Percentiles rank a stretch among this genome's conserved stretches.
phyloP scores from a whole-genome alignment of 495 filamentous ascomycete species.

The Xylaria palmicola region DNA sequence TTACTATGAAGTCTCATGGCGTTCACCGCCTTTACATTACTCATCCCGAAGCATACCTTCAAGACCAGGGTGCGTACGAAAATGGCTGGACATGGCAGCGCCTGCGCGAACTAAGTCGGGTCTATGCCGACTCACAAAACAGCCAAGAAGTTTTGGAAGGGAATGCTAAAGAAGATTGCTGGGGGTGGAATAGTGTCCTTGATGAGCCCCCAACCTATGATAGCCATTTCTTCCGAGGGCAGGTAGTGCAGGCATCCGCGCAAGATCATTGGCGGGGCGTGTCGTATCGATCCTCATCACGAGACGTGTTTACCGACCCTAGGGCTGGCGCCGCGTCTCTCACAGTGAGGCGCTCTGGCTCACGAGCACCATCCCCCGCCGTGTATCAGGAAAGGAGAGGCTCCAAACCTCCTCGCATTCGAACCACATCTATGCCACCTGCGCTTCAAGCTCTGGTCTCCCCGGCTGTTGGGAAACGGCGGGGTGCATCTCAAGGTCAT shows the following conservation, averaged over 20 bases:
- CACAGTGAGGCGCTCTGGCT: constrained; percentile 33
- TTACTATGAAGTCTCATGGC: constrained; percentile 61
- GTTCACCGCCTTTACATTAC: constrained; percentile 65
- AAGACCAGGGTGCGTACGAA: constrained; percentile 46
- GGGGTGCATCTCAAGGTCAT: constrained; percentile 34
- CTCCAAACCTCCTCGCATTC: constrained; percentile 41
- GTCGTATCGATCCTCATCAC: constrained; percentile 34
- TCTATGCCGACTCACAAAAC: constrained; percentile 45
- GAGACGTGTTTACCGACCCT: constrained; percentile 31
- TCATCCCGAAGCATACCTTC: constrained; percentile 63
- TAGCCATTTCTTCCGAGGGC: constrained; percentile 18
- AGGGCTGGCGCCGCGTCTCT: constrained; percentile 18
- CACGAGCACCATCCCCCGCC: constrained; percentile 37
- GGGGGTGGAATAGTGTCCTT: constrained; percentile 50
- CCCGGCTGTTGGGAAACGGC: constrained; percentile 37
- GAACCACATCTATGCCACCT: constrained; percentile 51
- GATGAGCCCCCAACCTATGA: constrained; percentile 45
- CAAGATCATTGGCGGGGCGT: constrained; percentile 34
- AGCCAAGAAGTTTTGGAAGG: constrained; percentile 52
- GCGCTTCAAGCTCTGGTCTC: constrained; percentile 22
- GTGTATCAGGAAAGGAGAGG: constrained; percentile 40
- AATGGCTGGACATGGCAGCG: constrained; percentile 61
- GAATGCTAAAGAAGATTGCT: constrained; percentile 57
- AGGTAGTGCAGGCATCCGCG: constrained; percentile 37
- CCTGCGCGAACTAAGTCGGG: constrained; percentile 56